These are phyloP conservation scores for Earliella scabrosa DNA, from an alignment of 1,284 basidiomycete genomes.

Conservation along the genomic window DNA sequence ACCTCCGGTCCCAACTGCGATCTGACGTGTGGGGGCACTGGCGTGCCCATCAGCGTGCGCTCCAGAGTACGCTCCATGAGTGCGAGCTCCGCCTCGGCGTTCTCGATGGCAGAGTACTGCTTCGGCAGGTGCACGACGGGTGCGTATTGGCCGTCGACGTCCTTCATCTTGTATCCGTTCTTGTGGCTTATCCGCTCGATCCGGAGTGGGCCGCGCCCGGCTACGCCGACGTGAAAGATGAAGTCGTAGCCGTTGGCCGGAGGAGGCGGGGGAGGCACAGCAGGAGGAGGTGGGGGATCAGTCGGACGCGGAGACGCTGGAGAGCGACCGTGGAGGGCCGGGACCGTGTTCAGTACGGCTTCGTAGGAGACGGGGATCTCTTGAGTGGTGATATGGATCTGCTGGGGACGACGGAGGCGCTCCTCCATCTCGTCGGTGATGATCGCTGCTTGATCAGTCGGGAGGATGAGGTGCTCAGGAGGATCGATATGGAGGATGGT, in stretches of 20 bases:
- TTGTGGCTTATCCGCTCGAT: slow-evolving; percentile 74
- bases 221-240: slow-evolving; percentile 74
- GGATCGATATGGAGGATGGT: slow-evolving; percentile 47
- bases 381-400: slow-evolving; percentile 64
- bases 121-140: slow-evolving; percentile 47
- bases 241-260: slow-evolving; percentile 71
- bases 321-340: slow-evolving; percentile 64
- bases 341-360: slow-evolving; percentile 59
- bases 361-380: slow-evolving; percentile 67
- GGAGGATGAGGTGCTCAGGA: slow-evolving; percentile 34
- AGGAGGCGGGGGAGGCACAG: slow-evolving; percentile 43
- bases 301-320: slow-evolving; percentile 53
- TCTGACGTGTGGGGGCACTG: no score
- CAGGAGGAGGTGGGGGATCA: slow-evolving; percentile 37
- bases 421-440: slow-evolving; percentile 32
- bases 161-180: slow-evolving; percentile 72
- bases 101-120: slow-evolving; percentile 25
- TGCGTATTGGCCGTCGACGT: slow-evolving; percentile 61
- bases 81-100: slow-evolving; percentile 37
- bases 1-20: no score
- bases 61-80: slow-evolving; percentile 37
- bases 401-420: slow-evolving; percentile 30
- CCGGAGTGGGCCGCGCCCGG: slow-evolving; percentile 63
- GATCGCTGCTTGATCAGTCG: slow-evolving; percentile 24
- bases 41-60: neutral